Evolutionary conservation across 2,329 filamentous ascomycete species (phyloP).

Genomic region (Neofusicoccum umdonicola): DNA sequence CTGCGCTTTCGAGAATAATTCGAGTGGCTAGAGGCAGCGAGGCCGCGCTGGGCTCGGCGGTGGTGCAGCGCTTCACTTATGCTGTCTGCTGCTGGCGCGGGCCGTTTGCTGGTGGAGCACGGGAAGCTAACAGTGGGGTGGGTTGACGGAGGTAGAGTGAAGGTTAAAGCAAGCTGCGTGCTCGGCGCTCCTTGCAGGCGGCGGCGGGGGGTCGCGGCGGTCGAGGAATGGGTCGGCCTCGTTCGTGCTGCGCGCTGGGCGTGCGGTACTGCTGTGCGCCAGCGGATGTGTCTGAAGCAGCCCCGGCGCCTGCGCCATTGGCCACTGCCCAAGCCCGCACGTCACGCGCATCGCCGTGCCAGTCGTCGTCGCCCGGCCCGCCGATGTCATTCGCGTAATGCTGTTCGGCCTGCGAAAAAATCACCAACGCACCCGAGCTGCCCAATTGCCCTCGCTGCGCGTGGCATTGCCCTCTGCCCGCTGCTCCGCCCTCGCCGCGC

Average conservation of each 20-base stretch:
- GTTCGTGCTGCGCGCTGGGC: not conserved
- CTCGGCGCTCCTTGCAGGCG: not conserved
- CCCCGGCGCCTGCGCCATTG: constrained; percentile 5
- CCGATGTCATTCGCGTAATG: constrained; percentile 7
- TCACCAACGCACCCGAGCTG: not conserved
- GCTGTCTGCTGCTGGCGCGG: constrained; percentile 8
- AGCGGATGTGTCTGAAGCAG: constrained; percentile 7
- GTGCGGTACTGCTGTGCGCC: not conserved
- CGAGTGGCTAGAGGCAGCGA: constrained; percentile 4
- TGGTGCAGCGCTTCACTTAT: constrained; percentile 5
- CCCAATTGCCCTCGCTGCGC: not conserved
- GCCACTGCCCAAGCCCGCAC: constrained; percentile 1
- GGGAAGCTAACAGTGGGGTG: constrained; percentile 17
- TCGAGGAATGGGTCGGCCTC: not conserved
- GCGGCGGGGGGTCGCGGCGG: not conserved
- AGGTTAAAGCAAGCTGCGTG: not conserved
- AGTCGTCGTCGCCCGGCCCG: constrained; percentile 3
- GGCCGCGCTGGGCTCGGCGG: not conserved
- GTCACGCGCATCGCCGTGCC: constrained; percentile 10
- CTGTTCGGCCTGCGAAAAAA: not conserved
- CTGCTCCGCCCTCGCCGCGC: not conserved
- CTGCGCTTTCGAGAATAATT: constrained; percentile 13
- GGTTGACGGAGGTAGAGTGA: constrained; percentile 13
- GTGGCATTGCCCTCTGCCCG: not conserved
- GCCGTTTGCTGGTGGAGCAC: constrained; percentile 15